Conservation (phyloP, 2,329 filamentous ascomycete genomes). For the Hypoxylon sp. region DNA sequence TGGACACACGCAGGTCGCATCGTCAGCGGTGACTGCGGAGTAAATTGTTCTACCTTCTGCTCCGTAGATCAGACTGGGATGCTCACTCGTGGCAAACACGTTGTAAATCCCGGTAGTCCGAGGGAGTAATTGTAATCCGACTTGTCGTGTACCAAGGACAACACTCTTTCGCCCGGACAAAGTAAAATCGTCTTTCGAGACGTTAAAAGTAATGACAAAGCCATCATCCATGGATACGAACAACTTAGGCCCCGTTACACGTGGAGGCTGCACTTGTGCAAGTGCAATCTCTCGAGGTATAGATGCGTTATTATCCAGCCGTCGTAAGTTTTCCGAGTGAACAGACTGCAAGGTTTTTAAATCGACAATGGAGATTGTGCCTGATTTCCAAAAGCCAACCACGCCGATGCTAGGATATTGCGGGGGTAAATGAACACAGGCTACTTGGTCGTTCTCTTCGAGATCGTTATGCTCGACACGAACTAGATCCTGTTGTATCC, state of each 20-base stretch:
- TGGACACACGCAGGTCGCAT: conserved; percentile 83
- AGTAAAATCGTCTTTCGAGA: conserved; percentile 72
- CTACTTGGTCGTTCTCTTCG: conserved; percentile 80
- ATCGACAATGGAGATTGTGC: conserved; percentile 81
- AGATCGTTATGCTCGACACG: conserved; percentile 73
- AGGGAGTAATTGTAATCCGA: conserved; percentile 84
- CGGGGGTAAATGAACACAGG: conserved; percentile 83
- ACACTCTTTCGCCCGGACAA: conserved; percentile 84
- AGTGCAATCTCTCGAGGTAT: conserved; percentile 87
- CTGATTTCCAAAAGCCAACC: conserved; percentile 90
- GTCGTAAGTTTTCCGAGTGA: conserved; percentile 73
- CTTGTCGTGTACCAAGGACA: conserved; percentile 87
- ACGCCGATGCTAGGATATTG: conserved; percentile 77
- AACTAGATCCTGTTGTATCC: conserved; percentile 71
- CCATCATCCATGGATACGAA: conserved; percentile 95
- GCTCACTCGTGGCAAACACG: conserved; percentile 94
- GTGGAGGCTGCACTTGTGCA: conserved; percentile 79
- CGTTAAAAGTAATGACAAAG: conserved; percentile 85
- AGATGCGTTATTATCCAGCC: conserved; percentile 76
- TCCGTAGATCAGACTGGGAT: conserved; percentile 93
- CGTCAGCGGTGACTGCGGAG: conserved; percentile 92
- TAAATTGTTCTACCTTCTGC: conserved; percentile 90
- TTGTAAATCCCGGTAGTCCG: conserved; percentile 77
- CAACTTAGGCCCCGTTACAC: conserved; percentile 75
- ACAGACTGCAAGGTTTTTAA: conserved; percentile 76